Percentiles rank a stretch among this genome's conserved stretches.
phyloP scores from a whole-genome alignment of 179 eudicot genomes.

The Dionaea muscipula region DNA sequence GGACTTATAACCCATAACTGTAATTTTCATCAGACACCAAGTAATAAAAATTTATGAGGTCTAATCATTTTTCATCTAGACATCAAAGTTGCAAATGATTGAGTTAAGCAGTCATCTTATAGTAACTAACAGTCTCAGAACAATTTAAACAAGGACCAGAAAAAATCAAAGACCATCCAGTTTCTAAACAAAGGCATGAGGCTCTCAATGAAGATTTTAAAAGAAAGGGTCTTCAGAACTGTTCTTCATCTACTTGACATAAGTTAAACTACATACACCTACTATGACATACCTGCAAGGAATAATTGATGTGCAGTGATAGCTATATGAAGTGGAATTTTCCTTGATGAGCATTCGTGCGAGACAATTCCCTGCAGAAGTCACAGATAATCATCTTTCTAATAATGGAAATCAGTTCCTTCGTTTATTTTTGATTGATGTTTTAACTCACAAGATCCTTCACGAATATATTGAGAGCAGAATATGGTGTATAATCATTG shows the following conservation, averaged over 20 bases:
- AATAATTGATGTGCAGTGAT: slow-evolving; percentile 83
- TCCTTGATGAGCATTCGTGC: slow-evolving; percentile 68
- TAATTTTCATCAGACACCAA: too few relatives aligned
- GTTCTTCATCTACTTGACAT: neutral
- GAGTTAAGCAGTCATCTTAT: too few relatives aligned
- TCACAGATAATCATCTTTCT: neutral
- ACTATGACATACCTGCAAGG: slow-evolving; percentile 49
- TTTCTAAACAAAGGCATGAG: neutral
- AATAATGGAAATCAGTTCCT: neutral
- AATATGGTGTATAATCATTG: slow-evolving; percentile 84
- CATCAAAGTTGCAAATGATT: too few relatives aligned
- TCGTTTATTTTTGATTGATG: neutral
- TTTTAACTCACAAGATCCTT: slow-evolving; percentile 81
- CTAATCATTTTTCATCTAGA: too few relatives aligned
- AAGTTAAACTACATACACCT: too few relatives aligned
- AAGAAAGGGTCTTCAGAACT: neutral
- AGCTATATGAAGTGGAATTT: slow-evolving; percentile 80
- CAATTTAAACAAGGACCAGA: too few relatives aligned
- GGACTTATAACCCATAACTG: too few relatives aligned
- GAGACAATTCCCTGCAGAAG: slow-evolving; percentile 78
- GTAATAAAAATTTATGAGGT: too few relatives aligned
- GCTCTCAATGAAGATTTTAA: neutral
- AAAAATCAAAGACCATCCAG: neutral
- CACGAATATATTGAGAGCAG: slow-evolving; percentile 94
- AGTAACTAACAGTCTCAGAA: too few relatives aligned